These are phyloP conservation scores for Monsonia emarginata DNA, from an alignment of 441 rosid species.

Conservation along the genomic window DNA sequence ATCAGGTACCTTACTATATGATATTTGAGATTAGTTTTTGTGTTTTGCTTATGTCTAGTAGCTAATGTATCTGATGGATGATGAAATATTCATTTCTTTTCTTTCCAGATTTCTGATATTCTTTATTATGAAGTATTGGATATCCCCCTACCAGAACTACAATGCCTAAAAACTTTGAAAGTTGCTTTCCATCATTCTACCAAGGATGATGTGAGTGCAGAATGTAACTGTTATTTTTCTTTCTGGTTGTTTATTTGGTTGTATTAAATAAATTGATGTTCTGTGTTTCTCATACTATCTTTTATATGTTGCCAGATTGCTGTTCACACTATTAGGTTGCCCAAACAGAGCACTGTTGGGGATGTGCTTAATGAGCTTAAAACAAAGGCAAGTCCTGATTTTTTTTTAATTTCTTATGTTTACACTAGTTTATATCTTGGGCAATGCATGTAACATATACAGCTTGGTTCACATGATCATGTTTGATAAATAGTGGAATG, in stretches of 20 bases:
- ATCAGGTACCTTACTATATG: conserved; percentile 39
- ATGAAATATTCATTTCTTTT: conserved; percentile 5
- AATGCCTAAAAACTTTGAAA: conserved; percentile 60
- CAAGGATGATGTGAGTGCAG: conserved; percentile 54
- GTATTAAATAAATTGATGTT: conserved; percentile 10
- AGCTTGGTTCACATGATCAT: too few relatives aligned
- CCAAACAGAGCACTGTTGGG: conserved; percentile 63
- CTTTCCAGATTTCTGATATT: conserved; percentile 52
- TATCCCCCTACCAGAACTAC: conserved; percentile 67
- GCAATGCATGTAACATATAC: too few relatives aligned
- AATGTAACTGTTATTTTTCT: conserved; percentile 9
- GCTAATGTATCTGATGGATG: conserved; percentile 12
- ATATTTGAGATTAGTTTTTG: conserved; percentile 14
- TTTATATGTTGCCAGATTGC: conserved; percentile 35
- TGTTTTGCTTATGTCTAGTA: background rate
- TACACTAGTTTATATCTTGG: too few relatives aligned
- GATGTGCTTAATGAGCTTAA: conserved; percentile 63
- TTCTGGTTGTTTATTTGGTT: conserved; percentile 9
- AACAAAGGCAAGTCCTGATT: conserved; percentile 34
- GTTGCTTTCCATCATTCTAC: conserved; percentile 66
- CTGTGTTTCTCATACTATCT: conserved; percentile 15
- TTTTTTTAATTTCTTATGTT: too few relatives aligned
- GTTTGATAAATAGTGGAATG: too few relatives aligned
- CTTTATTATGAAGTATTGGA: conserved; percentile 65
- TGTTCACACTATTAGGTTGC: conserved; percentile 57